Percentiles rank a stretch among this genome's conserved stretches.
Conservation (phyloP, 192 early-diverging fungal species). For the Mortierella antarctica region DNA sequence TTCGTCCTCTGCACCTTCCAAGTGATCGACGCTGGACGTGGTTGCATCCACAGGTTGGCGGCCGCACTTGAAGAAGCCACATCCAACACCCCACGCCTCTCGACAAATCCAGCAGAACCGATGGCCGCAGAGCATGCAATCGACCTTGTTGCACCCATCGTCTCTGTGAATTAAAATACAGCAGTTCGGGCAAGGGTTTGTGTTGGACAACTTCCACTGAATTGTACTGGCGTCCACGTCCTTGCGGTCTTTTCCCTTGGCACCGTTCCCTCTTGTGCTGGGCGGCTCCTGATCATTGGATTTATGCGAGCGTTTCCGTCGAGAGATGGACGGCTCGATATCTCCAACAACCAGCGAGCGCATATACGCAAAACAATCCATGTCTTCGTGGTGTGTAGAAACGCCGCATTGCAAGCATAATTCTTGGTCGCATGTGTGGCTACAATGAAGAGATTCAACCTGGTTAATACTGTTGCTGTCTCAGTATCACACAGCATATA, state of each 20-base stretch:
- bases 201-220: slow-evolving; percentile 62
- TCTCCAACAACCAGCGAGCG: slow-evolving; percentile 31
- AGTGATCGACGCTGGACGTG: slow-evolving; percentile 9
- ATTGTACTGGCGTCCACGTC: slow-evolving; percentile 55
- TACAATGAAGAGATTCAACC: background rate
- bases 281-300: background rate
- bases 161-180: slow-evolving; percentile 73
- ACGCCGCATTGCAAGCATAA: slow-evolving; percentile 66
- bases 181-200: slow-evolving; percentile 72
- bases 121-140: slow-evolving; percentile 72
- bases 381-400: slow-evolving; percentile 51
- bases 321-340: background rate
- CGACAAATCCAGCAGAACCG: slow-evolving; percentile 74
- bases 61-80: slow-evolving; percentile 73
- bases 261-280: no score
- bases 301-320: background rate
- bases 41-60: slow-evolving; percentile 1
- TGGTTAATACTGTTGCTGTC: background rate
- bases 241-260: slow-evolving; percentile 16
- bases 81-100: slow-evolving; percentile 66
- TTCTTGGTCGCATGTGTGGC: slow-evolving; percentile 41
- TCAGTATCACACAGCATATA: background rate
- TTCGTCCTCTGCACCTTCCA: background rate
- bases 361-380: slow-evolving; percentile 59
- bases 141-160: slow-evolving; percentile 79